Evolutionary conservation across 108 stramenopile species (phyloP).

Genomic region (Asterionellopsis glacialis): DNA sequence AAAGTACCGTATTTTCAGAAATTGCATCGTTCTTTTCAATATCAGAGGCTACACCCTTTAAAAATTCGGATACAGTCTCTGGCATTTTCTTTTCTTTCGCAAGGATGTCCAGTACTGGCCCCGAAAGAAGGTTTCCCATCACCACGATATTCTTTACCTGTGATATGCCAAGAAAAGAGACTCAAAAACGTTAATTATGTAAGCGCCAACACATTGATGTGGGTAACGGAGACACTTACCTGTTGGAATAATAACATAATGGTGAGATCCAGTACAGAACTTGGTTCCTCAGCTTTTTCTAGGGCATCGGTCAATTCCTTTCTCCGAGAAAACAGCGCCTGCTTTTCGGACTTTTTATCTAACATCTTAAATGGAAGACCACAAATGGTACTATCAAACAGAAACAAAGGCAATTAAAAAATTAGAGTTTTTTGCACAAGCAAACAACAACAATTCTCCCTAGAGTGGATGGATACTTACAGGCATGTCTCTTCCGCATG

Average conservation of each 20-base stretch:
- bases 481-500: constrained; percentile 36
- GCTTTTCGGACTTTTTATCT: constrained; percentile 49
- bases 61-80: constrained; percentile 13
- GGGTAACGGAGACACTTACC: not conserved
- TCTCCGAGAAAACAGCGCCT: constrained; percentile 26
- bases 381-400: constrained; percentile 8
- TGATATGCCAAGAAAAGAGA: not conserved
- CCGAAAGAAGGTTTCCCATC: constrained; percentile 13
- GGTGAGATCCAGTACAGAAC: constrained; percentile 25
- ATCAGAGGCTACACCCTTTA: constrained; percentile 7
- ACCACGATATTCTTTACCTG: constrained; percentile 27
- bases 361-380: constrained; percentile 44
- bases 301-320: constrained; percentile 13
- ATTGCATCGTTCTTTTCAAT: not conserved
- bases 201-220: not conserved
- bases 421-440: not conserved
- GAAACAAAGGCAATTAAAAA: not conserved
- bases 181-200: not conserved
- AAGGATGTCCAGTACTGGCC: constrained; percentile 27
- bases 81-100: constrained; percentile 33
- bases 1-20: constrained; percentile 9
- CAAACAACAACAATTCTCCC: not conserved
- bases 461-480: not conserved
- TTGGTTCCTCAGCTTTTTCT: constrained; percentile 10
- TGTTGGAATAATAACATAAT: constrained; percentile 42